phyloP scores from a whole-genome alignment of 2,329 filamentous ascomycete species.

The Trichoderma afroharzianum region DNA sequence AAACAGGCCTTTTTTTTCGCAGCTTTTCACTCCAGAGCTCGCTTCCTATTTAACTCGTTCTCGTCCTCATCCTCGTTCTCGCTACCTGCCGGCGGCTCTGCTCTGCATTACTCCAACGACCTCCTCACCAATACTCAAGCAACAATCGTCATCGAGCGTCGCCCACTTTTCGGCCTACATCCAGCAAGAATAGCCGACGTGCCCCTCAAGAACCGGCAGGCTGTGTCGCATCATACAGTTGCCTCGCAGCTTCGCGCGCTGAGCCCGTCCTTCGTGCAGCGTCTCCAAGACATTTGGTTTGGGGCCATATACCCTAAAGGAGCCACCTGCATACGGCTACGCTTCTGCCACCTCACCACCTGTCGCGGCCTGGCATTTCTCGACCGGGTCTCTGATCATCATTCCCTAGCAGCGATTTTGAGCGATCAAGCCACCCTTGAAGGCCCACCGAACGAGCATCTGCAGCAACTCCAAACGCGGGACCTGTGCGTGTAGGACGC shows the following conservation, averaged over 20 bases:
- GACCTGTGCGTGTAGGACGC: not conserved
- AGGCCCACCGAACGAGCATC: slow-evolving; percentile 7
- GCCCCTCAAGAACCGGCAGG: slow-evolving; percentile 1
- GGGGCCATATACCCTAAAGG: slow-evolving; percentile 15
- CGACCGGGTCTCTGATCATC: slow-evolving; percentile 20
- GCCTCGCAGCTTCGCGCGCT: slow-evolving; percentile 10
- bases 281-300: slow-evolving; percentile 15
- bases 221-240: slow-evolving; percentile 10
- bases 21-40: not conserved
- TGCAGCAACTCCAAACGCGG: slow-evolving; percentile 12
- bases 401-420: slow-evolving; percentile 12
- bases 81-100: not conserved
- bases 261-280: slow-evolving; percentile 14
- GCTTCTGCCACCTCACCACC: slow-evolving; percentile 19
- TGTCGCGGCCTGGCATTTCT: slow-evolving; percentile 18
- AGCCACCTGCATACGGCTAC: slow-evolving; percentile 19
- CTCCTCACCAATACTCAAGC: not conserved
- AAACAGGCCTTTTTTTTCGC: not conserved
- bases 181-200: slow-evolving; percentile 13
- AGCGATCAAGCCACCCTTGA: slow-evolving; percentile 11
- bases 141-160: slow-evolving; percentile 8
- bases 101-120: not conserved
- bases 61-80: not conserved
- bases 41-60: not conserved
- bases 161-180: not conserved